Conservation (phyloP, 306 rosid genomes). For the Elaeagnus macrophylla region DNA sequence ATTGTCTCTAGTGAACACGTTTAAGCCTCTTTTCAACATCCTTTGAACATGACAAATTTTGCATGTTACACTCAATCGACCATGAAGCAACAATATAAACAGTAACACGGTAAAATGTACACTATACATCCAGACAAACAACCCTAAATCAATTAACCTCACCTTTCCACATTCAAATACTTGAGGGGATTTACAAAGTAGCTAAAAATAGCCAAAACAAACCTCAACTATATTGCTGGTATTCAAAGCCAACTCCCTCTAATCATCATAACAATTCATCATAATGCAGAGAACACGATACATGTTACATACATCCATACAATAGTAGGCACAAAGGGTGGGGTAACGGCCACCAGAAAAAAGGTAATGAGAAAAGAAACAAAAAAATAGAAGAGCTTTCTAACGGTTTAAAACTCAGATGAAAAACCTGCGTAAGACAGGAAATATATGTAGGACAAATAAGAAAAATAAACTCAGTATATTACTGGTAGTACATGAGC, state of each 20-base stretch:
- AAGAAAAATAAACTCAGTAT: conserved; percentile 15
- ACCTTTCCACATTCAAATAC: conserved; percentile 9
- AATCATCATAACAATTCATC: conserved; percentile 46
- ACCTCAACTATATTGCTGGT: neutral
- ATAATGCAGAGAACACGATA: conserved; percentile 33
- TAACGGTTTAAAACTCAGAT: conserved; percentile 34
- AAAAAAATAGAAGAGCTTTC: conserved; percentile 21
- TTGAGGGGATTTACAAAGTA: neutral
- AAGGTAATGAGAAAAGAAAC: neutral
- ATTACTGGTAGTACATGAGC: conserved; percentile 92
- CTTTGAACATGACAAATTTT: too few relatives aligned
- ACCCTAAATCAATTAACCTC: neutral
- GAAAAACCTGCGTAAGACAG: conserved; percentile 27
- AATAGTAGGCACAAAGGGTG: conserved; percentile 34
- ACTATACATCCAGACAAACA: too few relatives aligned
- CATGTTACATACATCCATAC: conserved; percentile 32
- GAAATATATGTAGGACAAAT: conserved; percentile 23
- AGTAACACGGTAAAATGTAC: too few relatives aligned
- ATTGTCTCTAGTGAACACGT: too few relatives aligned
- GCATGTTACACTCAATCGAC: too few relatives aligned
- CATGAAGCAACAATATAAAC: too few relatives aligned
- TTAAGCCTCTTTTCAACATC: too few relatives aligned
- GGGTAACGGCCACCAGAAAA: conserved; percentile 26
- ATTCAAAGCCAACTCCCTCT: conserved; percentile 26
- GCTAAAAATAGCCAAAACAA: neutral